These are phyloP conservation scores for Serendipita sp. DNA, from an alignment of 768 basidiomycete genomes.

Conservation along the genomic window DNA sequence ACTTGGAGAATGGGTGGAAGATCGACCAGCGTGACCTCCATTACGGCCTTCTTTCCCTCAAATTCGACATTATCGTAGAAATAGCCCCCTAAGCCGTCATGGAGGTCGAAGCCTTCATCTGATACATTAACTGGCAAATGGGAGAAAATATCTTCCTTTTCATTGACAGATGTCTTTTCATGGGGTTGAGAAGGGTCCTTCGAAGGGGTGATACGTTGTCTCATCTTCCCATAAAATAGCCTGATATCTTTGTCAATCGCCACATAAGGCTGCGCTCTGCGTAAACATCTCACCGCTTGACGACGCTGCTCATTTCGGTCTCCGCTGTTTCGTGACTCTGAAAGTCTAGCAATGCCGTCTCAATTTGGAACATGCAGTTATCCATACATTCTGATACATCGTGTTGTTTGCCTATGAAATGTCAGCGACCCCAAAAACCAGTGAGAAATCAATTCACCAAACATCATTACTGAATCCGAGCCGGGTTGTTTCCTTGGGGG, in stretches of 20 bases:
- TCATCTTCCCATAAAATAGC: conserved; percentile 79
- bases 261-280: background rate
- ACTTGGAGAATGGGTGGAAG: conserved; percentile 86
- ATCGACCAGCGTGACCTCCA: conserved; percentile 75
- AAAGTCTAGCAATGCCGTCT: conserved; percentile 74
- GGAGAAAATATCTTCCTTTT: conserved; percentile 85
- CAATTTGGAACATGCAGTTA: conserved; percentile 98
- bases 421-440: conserved; percentile 8
- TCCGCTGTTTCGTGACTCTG: conserved; percentile 29
- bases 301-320: conserved; percentile 50
- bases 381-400: conserved; percentile 99
- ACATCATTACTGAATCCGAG: conserved; percentile 77
- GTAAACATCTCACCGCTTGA: conserved; percentile 46
- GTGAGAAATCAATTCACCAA: conserved; percentile 35
- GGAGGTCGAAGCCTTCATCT: conserved; percentile 78
- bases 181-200: conserved; percentile 27
- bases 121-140: conserved; percentile 79
- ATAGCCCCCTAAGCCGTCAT: conserved; percentile 83
- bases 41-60: conserved; percentile 69
- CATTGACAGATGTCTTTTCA: conserved; percentile 39
- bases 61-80: conserved; percentile 83
- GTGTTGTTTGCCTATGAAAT: conserved; percentile 67
- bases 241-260: conserved; percentile 20
- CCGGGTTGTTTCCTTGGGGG: conserved; percentile 31
- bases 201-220: conserved; percentile 34